Conservation (phyloP, 257 asterid genomes). For the Lycium barbarum region DNA sequence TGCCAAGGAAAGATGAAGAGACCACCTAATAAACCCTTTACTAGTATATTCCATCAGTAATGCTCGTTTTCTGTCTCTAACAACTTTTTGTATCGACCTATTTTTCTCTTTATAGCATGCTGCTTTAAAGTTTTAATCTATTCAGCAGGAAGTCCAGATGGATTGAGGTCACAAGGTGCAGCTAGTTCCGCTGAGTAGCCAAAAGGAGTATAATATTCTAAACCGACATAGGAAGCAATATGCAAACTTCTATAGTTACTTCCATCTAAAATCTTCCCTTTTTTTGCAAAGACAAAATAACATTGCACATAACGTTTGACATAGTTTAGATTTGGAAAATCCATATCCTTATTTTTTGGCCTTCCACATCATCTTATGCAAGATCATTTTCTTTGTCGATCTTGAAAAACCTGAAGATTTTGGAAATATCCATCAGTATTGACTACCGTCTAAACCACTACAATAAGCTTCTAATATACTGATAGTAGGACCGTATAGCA, state of each 20-base stretch:
- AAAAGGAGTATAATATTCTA: neutral
- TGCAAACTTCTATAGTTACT: neutral
- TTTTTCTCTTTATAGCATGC: neutral
- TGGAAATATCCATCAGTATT: neutral
- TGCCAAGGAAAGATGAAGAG: no score
- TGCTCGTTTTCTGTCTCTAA: neutral
- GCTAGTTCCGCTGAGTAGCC: no score
- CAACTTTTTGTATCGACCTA: neutral
- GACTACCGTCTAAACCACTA: neutral
- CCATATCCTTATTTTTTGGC: no score
- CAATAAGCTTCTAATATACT: neutral
- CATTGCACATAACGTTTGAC: neutral
- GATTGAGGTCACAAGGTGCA: neutral
- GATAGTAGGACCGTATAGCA: neutral
- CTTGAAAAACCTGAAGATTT: neutral
- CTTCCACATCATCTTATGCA: neutral
- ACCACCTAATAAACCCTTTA: no score
- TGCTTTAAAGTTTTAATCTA: neutral
- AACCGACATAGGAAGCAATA: neutral
- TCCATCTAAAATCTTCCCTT: neutral
- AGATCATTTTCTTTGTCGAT: neutral
- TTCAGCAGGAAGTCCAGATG: neutral
- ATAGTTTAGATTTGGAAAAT: neutral
- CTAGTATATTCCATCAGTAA: neutral
- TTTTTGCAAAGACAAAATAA: neutral